Conservation (phyloP, 202 grass and related monocot genomes). For the Zoysia matrella region DNA sequence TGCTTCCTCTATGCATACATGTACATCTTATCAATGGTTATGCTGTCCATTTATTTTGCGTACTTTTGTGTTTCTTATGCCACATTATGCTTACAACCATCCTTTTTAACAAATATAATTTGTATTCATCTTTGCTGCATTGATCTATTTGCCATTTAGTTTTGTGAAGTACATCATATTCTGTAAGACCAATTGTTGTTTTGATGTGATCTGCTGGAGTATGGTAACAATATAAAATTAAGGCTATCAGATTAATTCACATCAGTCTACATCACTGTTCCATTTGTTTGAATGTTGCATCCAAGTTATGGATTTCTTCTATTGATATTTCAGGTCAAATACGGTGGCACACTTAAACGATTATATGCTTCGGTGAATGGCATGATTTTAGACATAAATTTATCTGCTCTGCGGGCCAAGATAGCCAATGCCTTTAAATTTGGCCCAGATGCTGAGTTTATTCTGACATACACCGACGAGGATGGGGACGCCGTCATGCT, state of each 20-base stretch:
- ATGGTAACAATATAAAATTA: not conserved
- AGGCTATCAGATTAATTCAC: not conserved
- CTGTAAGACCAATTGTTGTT: not conserved
- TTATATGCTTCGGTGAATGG: constrained; percentile 61
- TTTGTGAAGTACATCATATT: not conserved
- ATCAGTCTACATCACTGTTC: not conserved
- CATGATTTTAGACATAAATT: constrained; percentile 52
- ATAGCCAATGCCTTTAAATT: constrained; percentile 72
- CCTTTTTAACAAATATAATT: not conserved
- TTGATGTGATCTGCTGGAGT: not conserved
- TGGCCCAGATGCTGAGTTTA: constrained; percentile 49
- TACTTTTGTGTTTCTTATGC: not conserved
- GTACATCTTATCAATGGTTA: not conserved
- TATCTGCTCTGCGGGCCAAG: constrained; percentile 60
- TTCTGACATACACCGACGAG: constrained; percentile 29
- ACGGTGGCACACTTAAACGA: constrained; percentile 75
- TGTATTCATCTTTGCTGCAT: not conserved
- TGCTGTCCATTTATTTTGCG: not conserved
- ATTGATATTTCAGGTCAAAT: constrained; percentile 68
- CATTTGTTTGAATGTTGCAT: not conserved
- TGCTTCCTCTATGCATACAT: not conserved
- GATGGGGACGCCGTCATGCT: constrained; percentile 48
- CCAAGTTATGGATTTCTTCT: not conserved
- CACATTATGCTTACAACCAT: not conserved
- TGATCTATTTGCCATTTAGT: not conserved